Evolutionary conservation across 129 eudicot species (phyloP).

Genomic region (Saposhnikovia divaricata): DNA sequence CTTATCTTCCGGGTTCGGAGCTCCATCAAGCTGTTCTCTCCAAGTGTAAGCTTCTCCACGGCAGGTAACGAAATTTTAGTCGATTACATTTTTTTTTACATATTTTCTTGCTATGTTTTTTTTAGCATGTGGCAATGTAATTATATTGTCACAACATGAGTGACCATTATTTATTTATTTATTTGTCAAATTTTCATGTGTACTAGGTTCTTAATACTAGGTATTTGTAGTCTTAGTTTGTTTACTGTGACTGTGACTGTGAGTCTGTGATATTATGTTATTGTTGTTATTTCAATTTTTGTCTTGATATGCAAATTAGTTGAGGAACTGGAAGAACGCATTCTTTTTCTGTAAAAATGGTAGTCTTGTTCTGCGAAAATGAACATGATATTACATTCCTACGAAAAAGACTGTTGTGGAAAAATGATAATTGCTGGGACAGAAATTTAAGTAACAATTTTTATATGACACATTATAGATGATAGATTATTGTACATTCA

Average conservation of each 20-base stretch:
- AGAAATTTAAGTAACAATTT: neutral
- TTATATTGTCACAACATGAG: neutral
- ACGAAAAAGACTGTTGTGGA: neutral
- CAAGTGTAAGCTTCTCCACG: conserved; percentile 64
- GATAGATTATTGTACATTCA: neutral
- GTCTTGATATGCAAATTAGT: neutral
- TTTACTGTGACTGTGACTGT: neutral
- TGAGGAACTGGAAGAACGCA: neutral
- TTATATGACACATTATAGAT: neutral
- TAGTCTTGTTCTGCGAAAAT: neutral
- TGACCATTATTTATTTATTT: neutral
- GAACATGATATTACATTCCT: neutral
- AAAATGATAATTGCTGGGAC: neutral
- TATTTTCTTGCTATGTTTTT: neutral
- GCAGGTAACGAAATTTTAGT: conserved; percentile 26
- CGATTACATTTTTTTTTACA: neutral
- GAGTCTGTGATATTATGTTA: neutral
- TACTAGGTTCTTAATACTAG: neutral
- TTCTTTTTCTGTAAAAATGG: neutral
- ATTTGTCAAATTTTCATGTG: neutral
- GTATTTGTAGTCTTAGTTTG: neutral
- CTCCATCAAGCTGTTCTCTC: conserved; percentile 56
- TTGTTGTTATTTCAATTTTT: neutral
- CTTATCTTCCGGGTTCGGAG: conserved; percentile 50
- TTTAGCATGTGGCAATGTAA: neutral